These are phyloP conservation scores for Evernia prunastri DNA, from an alignment of 495 filamentous ascomycete species.

Conservation along the genomic window DNA sequence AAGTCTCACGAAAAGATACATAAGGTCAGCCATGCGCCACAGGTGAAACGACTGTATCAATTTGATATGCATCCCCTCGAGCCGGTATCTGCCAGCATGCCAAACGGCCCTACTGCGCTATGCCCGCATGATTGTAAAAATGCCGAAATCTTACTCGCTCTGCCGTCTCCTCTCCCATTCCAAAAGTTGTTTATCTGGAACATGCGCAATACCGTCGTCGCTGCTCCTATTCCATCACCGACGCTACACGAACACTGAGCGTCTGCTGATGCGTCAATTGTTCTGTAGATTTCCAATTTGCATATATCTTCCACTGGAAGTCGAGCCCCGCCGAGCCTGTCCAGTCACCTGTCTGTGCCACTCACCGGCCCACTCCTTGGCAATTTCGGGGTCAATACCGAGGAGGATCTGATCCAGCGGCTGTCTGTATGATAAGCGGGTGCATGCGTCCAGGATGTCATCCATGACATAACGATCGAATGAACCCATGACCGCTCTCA, in stretches of 20 bases:
- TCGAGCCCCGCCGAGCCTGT: slow-evolving; percentile 7
- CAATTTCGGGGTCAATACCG: slow-evolving; percentile 20
- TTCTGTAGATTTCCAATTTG: slow-evolving; percentile 16
- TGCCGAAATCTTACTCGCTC: neutral
- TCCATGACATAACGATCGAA: slow-evolving; percentile 21
- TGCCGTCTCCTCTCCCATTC: neutral
- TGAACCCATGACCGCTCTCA: slow-evolving; percentile 14
- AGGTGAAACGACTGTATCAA: too few species aligned
- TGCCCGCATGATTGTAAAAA: neutral
- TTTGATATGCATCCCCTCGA: neutral
- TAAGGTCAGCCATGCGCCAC: neutral
- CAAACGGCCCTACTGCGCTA: neutral
- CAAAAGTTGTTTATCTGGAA: neutral
- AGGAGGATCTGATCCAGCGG: slow-evolving; percentile 21
- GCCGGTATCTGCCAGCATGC: neutral
- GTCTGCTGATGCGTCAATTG: slow-evolving; percentile 6
- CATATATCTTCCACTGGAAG: slow-evolving; percentile 13
- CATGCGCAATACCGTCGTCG: neutral
- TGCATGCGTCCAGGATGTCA: slow-evolving; percentile 27
- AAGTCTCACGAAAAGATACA: neutral
- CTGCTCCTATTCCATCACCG: neutral
- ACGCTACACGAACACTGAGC: neutral
- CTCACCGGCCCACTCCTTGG: slow-evolving; percentile 13
- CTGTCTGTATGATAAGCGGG: slow-evolving; percentile 24
- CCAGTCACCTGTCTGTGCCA: slow-evolving; percentile 10